phyloP scores from a whole-genome alignment of 2,329 filamentous ascomycete genomes.

The Pseudopithomyces chartarum region DNA sequence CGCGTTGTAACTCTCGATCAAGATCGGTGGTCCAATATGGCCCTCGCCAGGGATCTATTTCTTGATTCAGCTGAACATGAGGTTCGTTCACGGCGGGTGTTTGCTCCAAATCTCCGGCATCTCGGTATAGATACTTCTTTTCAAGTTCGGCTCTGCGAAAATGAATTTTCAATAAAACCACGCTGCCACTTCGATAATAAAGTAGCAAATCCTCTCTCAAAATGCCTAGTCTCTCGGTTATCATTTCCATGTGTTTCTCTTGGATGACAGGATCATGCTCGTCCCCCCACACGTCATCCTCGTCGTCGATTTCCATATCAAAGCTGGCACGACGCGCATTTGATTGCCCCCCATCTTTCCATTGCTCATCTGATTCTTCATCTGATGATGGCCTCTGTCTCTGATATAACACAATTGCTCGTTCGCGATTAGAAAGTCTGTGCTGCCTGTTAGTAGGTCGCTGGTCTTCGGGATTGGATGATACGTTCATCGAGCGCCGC shows the following conservation, averaged over 20 bases:
- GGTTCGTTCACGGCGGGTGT: not conserved
- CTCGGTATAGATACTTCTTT: not conserved
- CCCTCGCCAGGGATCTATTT: not conserved
- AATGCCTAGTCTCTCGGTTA: not conserved
- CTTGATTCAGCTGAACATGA: not conserved
- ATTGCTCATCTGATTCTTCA: not conserved
- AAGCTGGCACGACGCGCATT: not conserved
- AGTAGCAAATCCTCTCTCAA: not conserved
- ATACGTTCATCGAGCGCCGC: no score
- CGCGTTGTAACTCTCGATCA: constrained; percentile 8
- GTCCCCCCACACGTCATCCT: not conserved
- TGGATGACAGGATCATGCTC: not conserved
- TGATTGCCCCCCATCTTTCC: not conserved
- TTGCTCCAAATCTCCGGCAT: not conserved
- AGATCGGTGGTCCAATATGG: not conserved
- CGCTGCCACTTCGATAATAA: not conserved
- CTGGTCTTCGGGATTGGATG: no score
- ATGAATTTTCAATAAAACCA: not conserved
- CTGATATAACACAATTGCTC: no score
- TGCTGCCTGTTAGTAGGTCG: no score
- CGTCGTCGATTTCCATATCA: not conserved
- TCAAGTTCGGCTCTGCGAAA: not conserved
- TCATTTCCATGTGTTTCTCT: not conserved
- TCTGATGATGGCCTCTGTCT: not conserved
- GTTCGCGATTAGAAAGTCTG: no score